phyloP scores from a whole-genome alignment of 176 grass and related monocot genomes.

The Oryza glaberrima region DNA sequence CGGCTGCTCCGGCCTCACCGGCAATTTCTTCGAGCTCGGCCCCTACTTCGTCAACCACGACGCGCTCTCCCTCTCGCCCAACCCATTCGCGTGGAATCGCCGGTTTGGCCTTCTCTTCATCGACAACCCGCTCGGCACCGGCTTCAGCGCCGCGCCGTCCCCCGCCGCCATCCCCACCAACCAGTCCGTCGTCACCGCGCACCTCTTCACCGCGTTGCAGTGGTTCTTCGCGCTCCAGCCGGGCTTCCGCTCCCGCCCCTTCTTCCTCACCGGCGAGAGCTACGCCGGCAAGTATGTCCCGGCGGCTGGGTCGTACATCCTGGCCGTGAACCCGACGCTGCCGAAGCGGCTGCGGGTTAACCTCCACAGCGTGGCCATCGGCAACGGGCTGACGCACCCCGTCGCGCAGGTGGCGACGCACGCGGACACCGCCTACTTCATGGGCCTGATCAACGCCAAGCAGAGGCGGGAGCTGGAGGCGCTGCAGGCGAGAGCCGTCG shows the following conservation, averaged over 20 bases:
- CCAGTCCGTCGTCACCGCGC: conserved; percentile 49
- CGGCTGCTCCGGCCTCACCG: conserved; percentile 46
- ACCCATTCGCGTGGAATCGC: conserved; percentile 63
- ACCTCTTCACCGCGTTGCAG: conserved; percentile 47
- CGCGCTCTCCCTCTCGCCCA: conserved; percentile 17
- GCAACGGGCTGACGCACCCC: conserved; percentile 61
- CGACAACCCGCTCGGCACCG: conserved; percentile 62
- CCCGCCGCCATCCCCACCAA: conserved; percentile 36
- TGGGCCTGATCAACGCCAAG: conserved; percentile 44
- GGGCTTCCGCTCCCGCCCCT: conserved; percentile 34
- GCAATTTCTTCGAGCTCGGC: conserved; percentile 64
- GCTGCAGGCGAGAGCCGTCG: conserved; percentile 31
- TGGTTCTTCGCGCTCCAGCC: conserved; percentile 32
- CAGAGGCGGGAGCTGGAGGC: conserved; percentile 35
- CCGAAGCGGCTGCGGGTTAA: not conserved
- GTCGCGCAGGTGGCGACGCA: conserved; percentile 53
- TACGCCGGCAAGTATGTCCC: conserved; percentile 66
- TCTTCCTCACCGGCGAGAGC: conserved; percentile 65
- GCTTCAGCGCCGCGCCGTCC: conserved; percentile 45
- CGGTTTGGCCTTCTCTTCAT: conserved; percentile 63
- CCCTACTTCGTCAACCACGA: conserved; percentile 40
- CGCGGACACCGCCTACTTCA: conserved; percentile 56
- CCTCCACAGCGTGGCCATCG: conserved; percentile 51
- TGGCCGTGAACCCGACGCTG: conserved; percentile 10
- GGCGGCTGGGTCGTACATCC: conserved; percentile 28